phyloP scores from a whole-genome alignment of 345 rosid species.

The Alliaria petiolata region DNA sequence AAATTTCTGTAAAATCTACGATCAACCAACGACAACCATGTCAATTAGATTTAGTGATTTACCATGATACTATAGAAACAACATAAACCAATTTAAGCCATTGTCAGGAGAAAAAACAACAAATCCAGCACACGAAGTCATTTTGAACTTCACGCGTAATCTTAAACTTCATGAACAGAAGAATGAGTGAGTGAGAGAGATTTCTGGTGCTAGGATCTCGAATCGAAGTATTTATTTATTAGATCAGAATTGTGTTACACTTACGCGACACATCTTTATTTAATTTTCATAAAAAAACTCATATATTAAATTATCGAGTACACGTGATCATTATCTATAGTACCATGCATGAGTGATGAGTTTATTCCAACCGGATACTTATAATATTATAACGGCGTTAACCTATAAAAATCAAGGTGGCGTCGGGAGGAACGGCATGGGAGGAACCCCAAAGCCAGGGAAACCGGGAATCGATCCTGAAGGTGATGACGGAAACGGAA shows the following conservation, averaged over 20 bases:
- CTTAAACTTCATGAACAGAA: too few relatives aligned
- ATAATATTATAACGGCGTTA: not conserved
- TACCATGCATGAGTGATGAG: not conserved
- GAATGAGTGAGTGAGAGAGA: too few relatives aligned
- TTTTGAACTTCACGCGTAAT: too few relatives aligned
- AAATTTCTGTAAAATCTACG: not conserved
- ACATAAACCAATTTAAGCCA: not conserved
- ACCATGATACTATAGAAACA: not conserved
- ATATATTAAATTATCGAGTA: slow-evolving; percentile 2
- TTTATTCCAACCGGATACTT: too few relatives aligned
- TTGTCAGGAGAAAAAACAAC: not conserved
- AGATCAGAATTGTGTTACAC: too few relatives aligned
- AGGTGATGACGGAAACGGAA: too few relatives aligned
- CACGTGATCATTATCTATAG: not conserved
- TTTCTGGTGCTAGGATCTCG: too few relatives aligned
- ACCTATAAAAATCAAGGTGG: slow-evolving; percentile 13
- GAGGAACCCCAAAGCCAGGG: slow-evolving; percentile 24
- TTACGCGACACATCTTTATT: not conserved
- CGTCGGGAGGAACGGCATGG: slow-evolving; percentile 19
- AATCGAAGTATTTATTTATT: too few relatives aligned
- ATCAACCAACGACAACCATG: not conserved
- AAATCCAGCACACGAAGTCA: too few relatives aligned
- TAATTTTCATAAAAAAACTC: not conserved
- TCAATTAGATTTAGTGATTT: not conserved
- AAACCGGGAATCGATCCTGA: not conserved